Conservation (phyloP, 768 basidiomycete species). For the Chlorophyllum brunneum region DNA sequence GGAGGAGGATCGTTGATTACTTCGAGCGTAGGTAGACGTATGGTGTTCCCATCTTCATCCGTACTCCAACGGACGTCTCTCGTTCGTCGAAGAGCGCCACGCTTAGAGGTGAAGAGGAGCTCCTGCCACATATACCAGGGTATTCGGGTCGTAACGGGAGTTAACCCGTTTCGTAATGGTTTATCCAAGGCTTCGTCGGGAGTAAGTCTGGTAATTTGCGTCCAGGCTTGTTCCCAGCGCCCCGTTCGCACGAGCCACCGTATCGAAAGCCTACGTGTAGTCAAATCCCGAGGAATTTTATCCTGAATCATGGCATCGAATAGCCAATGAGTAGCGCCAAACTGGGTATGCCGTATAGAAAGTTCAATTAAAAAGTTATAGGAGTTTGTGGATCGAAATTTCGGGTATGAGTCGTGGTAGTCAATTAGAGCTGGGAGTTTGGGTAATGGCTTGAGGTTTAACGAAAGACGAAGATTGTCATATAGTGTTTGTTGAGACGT, state of each 20-base stretch:
- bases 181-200: constrained; percentile 12
- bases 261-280: constrained; percentile 13
- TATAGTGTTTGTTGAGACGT: not conserved
- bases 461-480: constrained; percentile 4
- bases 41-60: not conserved
- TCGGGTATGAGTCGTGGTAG: constrained; percentile 14
- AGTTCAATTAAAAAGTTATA: constrained; percentile 16
- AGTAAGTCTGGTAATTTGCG: not conserved
- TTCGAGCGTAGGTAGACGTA: not conserved
- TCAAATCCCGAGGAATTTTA: constrained; percentile 6
- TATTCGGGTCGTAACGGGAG: constrained; percentile 17
- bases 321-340: constrained; percentile 13
- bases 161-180: constrained; percentile 5
- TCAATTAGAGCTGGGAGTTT: constrained; percentile 14
- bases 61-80: constrained; percentile 7
- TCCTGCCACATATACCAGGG: constrained; percentile 59
- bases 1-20: not conserved
- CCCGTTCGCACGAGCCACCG: constrained; percentile 16
- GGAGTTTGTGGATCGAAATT: constrained; percentile 14
- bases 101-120: constrained; percentile 20
- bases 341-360: constrained; percentile 15
- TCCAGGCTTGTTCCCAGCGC: constrained; percentile 16
- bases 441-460: constrained; percentile 9
- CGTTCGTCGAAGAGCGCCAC: constrained; percentile 25
- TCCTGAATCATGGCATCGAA: constrained; percentile 10